Percentiles rank a stretch among this genome's conserved stretches.
These are phyloP conservation scores for Sanghuangporus weigelae DNA, from an alignment of 1,284 basidiomycete genomes.

Conservation along the genomic window DNA sequence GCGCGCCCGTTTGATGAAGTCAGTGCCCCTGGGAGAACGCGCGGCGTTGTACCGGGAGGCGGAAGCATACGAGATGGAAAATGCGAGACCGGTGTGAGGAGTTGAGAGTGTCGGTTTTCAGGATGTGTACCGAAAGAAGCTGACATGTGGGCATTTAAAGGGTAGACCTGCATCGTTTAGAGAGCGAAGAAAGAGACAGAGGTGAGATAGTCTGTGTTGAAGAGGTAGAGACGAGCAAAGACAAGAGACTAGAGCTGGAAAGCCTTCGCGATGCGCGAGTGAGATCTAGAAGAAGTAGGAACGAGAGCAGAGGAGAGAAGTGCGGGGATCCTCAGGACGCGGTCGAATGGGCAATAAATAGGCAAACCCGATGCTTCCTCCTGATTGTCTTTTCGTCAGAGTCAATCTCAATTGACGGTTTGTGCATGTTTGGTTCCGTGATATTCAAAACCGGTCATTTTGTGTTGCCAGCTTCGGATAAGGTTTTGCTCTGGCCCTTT, in stretches of 20 bases:
- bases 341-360: slow-evolving; percentile 7
- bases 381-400: slow-evolving; percentile 11
- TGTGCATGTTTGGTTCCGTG: slow-evolving; percentile 6
- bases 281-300: neutral
- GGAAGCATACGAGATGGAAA: slow-evolving; percentile 19
- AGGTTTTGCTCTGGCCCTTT: neutral
- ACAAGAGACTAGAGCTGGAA: neutral
- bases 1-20: neutral
- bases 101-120: slow-evolving; percentile 17
- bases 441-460: neutral
- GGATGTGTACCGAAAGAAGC: slow-evolving; percentile 1
- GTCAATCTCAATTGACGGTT: neutral
- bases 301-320: neutral
- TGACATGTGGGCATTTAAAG: slow-evolving; percentile 1
- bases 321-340: neutral
- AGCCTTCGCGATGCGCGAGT: neutral
- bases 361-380: neutral
- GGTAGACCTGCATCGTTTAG: slow-evolving; percentile 6
- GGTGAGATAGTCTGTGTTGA: neutral
- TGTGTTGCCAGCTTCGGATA: neutral
- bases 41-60: slow-evolving; percentile 17
- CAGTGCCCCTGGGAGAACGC: slow-evolving; percentile 10
- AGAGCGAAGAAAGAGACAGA: neutral
- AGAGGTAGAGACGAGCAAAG: neutral
- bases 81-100: slow-evolving; percentile 17